Conservation (phyloP, 1,284 basidiomycete genomes). For the Microbotryomycetes sp. region DNA sequence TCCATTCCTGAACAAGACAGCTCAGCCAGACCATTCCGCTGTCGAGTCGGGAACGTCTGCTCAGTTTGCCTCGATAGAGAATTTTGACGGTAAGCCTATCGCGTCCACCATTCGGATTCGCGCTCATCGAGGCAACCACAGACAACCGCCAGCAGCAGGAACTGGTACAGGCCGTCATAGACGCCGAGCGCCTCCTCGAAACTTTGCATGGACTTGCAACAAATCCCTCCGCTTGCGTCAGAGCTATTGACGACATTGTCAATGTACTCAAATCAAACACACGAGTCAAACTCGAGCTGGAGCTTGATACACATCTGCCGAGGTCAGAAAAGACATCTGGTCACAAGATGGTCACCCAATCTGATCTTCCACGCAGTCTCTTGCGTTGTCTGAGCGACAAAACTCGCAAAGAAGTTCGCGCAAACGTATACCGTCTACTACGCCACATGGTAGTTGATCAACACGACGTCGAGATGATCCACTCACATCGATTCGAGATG, state of each 20-base stretch:
- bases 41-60: too few relatives aligned
- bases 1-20: too few relatives aligned
- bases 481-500: conserved; percentile 60
- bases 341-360: neutral
- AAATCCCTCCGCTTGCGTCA: conserved; percentile 7
- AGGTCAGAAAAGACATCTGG: conserved; percentile 2
- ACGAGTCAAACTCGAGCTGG: conserved; percentile 11
- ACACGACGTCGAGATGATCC: conserved; percentile 55
- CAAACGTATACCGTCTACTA: conserved; percentile 77
- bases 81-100: too few relatives aligned
- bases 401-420: conserved; percentile 65
- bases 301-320: conserved; percentile 1
- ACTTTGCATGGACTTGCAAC: neutral
- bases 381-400: conserved; percentile 67
- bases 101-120: too few relatives aligned
- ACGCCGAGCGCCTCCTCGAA: too few relatives aligned
- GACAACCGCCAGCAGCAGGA: too few relatives aligned
- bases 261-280: conserved; percentile 1
- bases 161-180: too few relatives aligned
- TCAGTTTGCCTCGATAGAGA: too few relatives aligned
- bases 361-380: conserved; percentile 30
- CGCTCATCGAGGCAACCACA: too few relatives aligned
- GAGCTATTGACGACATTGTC: conserved; percentile 26
- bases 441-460: conserved; percentile 68
- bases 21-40: too few relatives aligned